Percentiles rank a stretch among this genome's conserved stretches.
These are phyloP conservation scores for Juglanconis sp. DNA, from an alignment of 2,329 filamentous ascomycete genomes.

Conservation along the genomic window DNA sequence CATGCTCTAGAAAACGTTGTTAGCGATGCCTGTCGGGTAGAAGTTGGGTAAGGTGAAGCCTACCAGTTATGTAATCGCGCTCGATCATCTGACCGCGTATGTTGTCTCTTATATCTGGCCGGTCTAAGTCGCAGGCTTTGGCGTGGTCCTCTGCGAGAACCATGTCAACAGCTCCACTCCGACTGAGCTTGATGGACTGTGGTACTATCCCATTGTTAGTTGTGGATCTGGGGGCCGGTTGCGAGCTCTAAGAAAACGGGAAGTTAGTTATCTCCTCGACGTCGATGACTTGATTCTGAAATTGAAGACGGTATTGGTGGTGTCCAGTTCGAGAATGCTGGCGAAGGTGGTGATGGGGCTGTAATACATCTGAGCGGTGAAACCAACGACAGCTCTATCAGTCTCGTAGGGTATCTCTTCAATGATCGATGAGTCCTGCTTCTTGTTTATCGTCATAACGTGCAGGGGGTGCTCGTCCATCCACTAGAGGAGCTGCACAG, in stretches of 20 bases:
- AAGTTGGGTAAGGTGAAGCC: not conserved
- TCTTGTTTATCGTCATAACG: not conserved
- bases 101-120: not conserved
- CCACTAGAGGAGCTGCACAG: not conserved
- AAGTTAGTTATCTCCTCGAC: not conserved
- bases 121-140: not conserved
- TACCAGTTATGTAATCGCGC: not conserved
- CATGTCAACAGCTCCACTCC: not conserved
- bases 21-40: not conserved
- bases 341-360: not conserved
- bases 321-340: not conserved
- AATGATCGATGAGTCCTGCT: not conserved
- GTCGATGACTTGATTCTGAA: constrained; percentile 2
- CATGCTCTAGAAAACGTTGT: not conserved
- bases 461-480: not conserved
- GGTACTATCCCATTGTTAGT: not conserved
- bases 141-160: not conserved
- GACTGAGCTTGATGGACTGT: not conserved
- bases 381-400: not conserved
- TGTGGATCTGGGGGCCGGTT: not conserved
- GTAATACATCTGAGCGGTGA: not conserved
- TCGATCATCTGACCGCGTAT: constrained; percentile 6
- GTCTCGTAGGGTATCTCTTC: not conserved
- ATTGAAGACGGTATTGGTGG: not conserved
- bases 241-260: not conserved